Conservation (phyloP, 2,329 filamentous ascomycete genomes). For the Epichloe typhina region DNA sequence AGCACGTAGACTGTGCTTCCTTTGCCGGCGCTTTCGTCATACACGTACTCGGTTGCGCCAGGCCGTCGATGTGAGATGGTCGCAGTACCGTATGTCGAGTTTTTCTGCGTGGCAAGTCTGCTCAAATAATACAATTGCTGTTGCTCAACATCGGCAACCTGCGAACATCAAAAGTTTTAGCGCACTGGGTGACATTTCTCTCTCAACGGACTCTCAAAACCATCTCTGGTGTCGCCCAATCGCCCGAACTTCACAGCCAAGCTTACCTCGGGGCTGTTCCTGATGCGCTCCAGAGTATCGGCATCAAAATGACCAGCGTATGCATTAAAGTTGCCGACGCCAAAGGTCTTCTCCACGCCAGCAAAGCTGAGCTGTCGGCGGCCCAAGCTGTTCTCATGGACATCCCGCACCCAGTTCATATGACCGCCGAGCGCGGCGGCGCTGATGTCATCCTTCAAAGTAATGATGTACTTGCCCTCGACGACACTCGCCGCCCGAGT, state of each 20-base stretch:
- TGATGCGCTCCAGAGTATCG: conserved; percentile 27
- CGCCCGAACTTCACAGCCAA: not conserved
- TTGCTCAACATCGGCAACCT: conserved; percentile 22
- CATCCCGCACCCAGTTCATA: conserved; percentile 17
- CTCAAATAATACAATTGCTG: conserved; percentile 17
- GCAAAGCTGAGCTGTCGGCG: conserved; percentile 20
- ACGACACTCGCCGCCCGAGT: conserved; percentile 11
- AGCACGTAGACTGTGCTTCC: conserved; percentile 38
- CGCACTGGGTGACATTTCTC: too few relatives aligned
- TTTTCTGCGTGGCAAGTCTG: conserved; percentile 17
- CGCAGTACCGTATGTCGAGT: conserved; percentile 30
- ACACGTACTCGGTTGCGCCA: conserved; percentile 24
- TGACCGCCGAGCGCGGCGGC: conserved; percentile 21
- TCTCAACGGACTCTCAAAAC: too few relatives aligned
- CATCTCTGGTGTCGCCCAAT: too few relatives aligned
- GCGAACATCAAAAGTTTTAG: too few relatives aligned
- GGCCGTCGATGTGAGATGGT: conserved; percentile 28
- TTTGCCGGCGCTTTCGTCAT: conserved; percentile 27
- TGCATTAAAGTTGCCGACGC: conserved; percentile 22
- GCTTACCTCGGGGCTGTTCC: conserved; percentile 25
- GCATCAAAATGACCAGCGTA: conserved; percentile 31
- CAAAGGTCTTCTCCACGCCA: conserved; percentile 18
- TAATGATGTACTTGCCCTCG: conserved; percentile 32
- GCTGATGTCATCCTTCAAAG: conserved; percentile 24
- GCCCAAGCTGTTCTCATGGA: conserved; percentile 20